These are phyloP conservation scores for Lipomyces chichibuensis DNA, from an alignment of 805 yeast genomes.

Conservation along the genomic window DNA sequence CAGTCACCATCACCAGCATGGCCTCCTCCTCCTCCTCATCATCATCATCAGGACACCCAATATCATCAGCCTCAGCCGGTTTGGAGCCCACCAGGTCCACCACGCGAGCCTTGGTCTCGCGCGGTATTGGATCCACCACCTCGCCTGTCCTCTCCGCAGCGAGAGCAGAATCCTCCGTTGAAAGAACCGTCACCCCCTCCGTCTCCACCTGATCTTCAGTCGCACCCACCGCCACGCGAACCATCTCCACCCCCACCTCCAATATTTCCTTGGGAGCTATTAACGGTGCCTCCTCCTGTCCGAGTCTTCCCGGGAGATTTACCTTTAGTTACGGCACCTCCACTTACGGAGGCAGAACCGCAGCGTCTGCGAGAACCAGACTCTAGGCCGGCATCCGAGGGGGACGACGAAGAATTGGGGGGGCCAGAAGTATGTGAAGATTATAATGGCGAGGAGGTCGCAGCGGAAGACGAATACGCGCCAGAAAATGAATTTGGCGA, in stretches of 20 bases:
- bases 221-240: slow-evolving; percentile 13
- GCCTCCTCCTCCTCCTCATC: slow-evolving; percentile 4
- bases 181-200: slow-evolving; percentile 4
- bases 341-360: neutral
- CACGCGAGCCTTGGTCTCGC: neutral
- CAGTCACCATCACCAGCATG: slow-evolving; percentile 5
- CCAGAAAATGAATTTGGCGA: slow-evolving; percentile 1
- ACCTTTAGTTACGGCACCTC: neutral
- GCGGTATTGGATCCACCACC: slow-evolving; percentile 22
- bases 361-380: neutral
- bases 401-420: neutral
- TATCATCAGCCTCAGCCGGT: neutral
- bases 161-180: neutral
- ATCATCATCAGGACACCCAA: neutral
- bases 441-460: slow-evolving; percentile 1
- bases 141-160: slow-evolving; percentile 2
- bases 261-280: slow-evolving; percentile 35
- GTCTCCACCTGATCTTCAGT: slow-evolving; percentile 6
- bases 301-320: slow-evolving; percentile 33
- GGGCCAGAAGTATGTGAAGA: neutral
- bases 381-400: neutral
- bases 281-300: slow-evolving; percentile 9
- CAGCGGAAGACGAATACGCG: slow-evolving; percentile 16
- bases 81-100: slow-evolving; percentile 12
- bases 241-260: slow-evolving; percentile 32